phyloP scores from a whole-genome alignment of 2,329 filamentous ascomycete genomes.

The Xylariaceae sp. region DNA sequence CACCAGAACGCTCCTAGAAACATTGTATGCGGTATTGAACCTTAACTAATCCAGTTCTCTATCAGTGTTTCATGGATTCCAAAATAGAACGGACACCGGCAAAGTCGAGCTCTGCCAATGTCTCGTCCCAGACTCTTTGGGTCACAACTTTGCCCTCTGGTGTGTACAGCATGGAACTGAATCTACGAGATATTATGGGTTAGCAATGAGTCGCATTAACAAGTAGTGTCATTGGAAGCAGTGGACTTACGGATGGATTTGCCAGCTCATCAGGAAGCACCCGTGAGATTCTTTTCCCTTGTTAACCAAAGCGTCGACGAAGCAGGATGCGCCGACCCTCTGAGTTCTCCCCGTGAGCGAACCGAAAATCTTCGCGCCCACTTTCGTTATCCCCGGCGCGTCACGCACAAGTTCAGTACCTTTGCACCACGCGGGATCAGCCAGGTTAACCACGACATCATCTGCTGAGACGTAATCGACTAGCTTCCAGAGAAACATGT shows the following conservation, averaged over 20 bases:
- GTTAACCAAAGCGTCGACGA: slow-evolving; percentile 51
- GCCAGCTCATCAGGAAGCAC: slow-evolving; percentile 55
- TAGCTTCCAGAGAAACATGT: slow-evolving; percentile 44
- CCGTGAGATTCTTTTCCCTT: slow-evolving; percentile 58
- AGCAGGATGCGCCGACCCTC: slow-evolving; percentile 51
- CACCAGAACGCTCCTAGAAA: too few relatives aligned
- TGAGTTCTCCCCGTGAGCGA: slow-evolving; percentile 37
- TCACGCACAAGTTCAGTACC: slow-evolving; percentile 51
- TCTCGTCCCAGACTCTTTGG: slow-evolving; percentile 26
- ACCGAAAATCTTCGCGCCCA: slow-evolving; percentile 15
- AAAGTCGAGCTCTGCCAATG: slow-evolving; percentile 24
- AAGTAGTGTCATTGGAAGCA: too few relatives aligned
- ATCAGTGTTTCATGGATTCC: slow-evolving; percentile 18
- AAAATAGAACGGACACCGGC: slow-evolving; percentile 9
- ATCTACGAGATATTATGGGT: slow-evolving; percentile 10
- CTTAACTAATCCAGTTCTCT: too few relatives aligned
- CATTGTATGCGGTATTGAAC: too few relatives aligned
- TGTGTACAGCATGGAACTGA: slow-evolving; percentile 17
- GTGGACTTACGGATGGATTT: slow-evolving; percentile 50
- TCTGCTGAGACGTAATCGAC: slow-evolving; percentile 46
- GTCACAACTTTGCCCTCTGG: slow-evolving; percentile 12
- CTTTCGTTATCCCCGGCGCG: background rate
- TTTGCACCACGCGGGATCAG: slow-evolving; percentile 51
- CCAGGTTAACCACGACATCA: slow-evolving; percentile 53
- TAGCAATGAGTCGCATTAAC: background rate